Conservation (phyloP, 352 stramenopile genomes). For the Bremia lactucae region DNA sequence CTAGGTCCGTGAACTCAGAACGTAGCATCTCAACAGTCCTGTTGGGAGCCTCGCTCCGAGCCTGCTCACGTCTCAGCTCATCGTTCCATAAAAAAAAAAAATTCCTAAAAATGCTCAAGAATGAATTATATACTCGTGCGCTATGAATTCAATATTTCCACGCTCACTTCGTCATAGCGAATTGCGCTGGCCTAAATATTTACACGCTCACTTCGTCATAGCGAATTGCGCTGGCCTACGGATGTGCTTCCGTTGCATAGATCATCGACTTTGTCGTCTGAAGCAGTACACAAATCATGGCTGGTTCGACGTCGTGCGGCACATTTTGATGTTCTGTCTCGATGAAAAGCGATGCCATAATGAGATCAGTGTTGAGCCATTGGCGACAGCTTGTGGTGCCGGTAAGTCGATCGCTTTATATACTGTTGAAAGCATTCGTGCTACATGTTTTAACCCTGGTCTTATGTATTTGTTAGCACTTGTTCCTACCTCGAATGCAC, state of each 20-base stretch:
- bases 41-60: too few relatives aligned
- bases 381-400: slow-evolving; percentile 12
- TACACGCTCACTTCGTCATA: slow-evolving; percentile 26
- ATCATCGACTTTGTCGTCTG: slow-evolving; percentile 17
- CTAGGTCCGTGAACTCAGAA: too few relatives aligned
- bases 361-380: slow-evolving; percentile 10
- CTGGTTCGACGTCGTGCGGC: slow-evolving; percentile 14
- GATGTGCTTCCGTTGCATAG: slow-evolving; percentile 34
- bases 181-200: slow-evolving; percentile 10
- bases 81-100: slow-evolving; percentile 63
- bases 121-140: too few relatives aligned
- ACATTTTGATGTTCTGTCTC: slow-evolving; percentile 6
- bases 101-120: too few relatives aligned
- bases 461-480: neutral
- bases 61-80: too few relatives aligned
- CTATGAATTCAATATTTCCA: too few relatives aligned
- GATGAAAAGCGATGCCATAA: slow-evolving; percentile 44
- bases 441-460: neutral
- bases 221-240: slow-evolving; percentile 24
- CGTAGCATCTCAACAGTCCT: too few relatives aligned
- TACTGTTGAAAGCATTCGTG: slow-evolving; percentile 16
- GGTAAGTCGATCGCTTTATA: slow-evolving; percentile 44
- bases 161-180: slow-evolving; percentile 46
- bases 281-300: slow-evolving; percentile 47
- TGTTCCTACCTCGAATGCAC: slow-evolving; percentile 40